phyloP scores from a whole-genome alignment of 73 alveolate species.

The Breviolum minutum region DNA sequence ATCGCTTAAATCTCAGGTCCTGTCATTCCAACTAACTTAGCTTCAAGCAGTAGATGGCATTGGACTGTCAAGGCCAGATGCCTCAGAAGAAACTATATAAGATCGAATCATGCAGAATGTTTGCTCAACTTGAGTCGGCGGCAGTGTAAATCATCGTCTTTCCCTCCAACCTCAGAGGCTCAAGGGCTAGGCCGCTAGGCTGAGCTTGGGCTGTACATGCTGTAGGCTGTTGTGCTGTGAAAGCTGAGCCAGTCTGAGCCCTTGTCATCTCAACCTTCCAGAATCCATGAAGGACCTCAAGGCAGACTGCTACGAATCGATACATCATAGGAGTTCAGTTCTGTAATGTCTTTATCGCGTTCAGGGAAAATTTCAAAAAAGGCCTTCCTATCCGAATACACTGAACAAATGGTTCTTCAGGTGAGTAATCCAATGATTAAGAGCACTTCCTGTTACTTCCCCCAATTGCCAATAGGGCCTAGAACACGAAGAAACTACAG shows the following conservation, averaged over 20 bases:
- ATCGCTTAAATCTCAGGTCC: not conserved
- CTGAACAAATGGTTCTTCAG: too few species aligned
- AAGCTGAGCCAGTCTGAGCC: not conserved
- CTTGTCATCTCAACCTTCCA: slow-evolving; percentile 40
- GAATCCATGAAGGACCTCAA: slow-evolving; percentile 32
- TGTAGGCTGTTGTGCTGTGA: too few species aligned
- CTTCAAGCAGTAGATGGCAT: not conserved
- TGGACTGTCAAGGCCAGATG: slow-evolving; percentile 44
- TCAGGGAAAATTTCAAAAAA: too few species aligned
- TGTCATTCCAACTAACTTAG: not conserved
- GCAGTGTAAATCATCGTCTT: slow-evolving; percentile 31
- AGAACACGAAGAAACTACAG: not conserved
- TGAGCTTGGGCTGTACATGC: too few species aligned
- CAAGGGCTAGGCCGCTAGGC: too few species aligned
- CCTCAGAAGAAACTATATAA: not conserved
- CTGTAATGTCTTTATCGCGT: too few species aligned
- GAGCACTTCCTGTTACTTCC: too few species aligned
- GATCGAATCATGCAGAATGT: not conserved
- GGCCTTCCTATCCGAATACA: too few species aligned
- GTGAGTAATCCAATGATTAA: too few species aligned
- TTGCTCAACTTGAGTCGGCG: slow-evolving; percentile 3
- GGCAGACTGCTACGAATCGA: not conserved
- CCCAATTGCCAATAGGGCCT: not conserved
- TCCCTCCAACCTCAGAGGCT: slow-evolving; percentile 19
- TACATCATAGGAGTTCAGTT: too few species aligned